Evolutionary conservation across 805 yeast species (phyloP), one percentile per base, ranked within the genome.

Genomic region (Kuraishia hungarica): DNA sequence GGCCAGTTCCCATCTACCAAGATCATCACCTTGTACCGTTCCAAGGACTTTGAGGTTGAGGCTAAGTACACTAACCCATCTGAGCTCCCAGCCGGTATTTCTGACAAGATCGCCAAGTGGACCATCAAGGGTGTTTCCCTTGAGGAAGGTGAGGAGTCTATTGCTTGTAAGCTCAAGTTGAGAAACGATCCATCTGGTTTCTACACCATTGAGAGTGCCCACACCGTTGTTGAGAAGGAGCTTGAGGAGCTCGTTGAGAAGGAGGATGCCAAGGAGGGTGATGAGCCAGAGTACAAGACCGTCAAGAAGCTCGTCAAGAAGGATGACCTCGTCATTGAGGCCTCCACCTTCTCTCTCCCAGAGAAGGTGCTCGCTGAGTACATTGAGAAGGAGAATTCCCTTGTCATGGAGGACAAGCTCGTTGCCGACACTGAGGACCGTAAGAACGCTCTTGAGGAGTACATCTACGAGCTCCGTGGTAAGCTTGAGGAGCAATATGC

Each of bases 391-490:
- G 99, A 94, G 80, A 82, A 83, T 68, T 80, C 86, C 71, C 76
- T 94, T 85, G 79, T 82, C 61, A 83, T 90, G 70, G 91, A 86
- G 69, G 99, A 94, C 76, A 94, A 92, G 79, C 85, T 93, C 65
- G 97, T 94, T 62, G 96, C 96, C 62, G 98, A 94, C 78, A 94
- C 98, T 62, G 98, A 94, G 80, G 97, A 94, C 78, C 90, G 91
- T 75, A 94, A 94, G 87, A 94, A 94, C 73, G 94, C 97, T 61
- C 81, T 94, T 59, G 99, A 94, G 81, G 99, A 94, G 81, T 94
- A 94, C 81, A 94, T 94, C 68, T 94, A 94, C 77, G 96, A 90
- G 67, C 84, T 93, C 75, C 88, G 99, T 78, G 96, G 96, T 72
- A 94, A 94, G 79, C 80, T 94, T 68, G 98, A 92, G 58, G 99